Base-by-base conservation (phyloP, 2,329 filamentous ascomycete genomes). In the Didymella segeticola region DNA sequence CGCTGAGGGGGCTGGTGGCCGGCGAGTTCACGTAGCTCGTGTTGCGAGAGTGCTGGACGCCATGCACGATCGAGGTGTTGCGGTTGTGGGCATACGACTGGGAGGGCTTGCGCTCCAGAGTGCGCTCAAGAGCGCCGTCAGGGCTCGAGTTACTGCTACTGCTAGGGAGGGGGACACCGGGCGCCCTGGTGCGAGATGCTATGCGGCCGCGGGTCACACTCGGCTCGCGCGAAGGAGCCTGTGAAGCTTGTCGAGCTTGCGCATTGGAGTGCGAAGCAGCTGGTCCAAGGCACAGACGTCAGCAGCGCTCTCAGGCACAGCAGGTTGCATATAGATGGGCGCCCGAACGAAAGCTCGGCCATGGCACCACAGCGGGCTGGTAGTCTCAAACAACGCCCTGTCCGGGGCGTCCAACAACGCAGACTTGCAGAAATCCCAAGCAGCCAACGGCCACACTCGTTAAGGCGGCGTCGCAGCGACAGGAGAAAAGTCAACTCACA, bases 21-120 rank as follows among this genome's bases (percentile, higher is more conserved):
- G 89, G 85, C 51, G 89, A 86, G 72, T 90, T 92, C 61, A 87
- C 86, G 69, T 89, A 86, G 78, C 93, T 97, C 66, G 92, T 89
- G 83, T 96, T 96, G 77, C 93, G 80, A 51, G 84, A 89, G 76
- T 99, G 95, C 74, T 96, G 93, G 63, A 96, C 88, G 68, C 95
- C 93, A 85, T 98, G 91, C 52, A 98, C 93, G 66, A 98, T 97
- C 42, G 93, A 98, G 0, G 93, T 96, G 78, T 99, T 92, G 49
- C 95, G 88, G 77, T 98, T 92, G 75, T 99, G 93, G 55, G 90
- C 91, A 80, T 98, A 88, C 14, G 52, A 55, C 30, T 51, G 53
- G 2, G 52, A 55, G 9, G 79, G 72, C 58, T 81, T 82, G 58
- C 82, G 76, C 60, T 84, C 81, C 53, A 80, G 63, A 25, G 57